Percentiles rank a stretch among this genome's conserved stretches.
Conservation (phyloP, 345 rosid species). For the Kandelia obovata region DNA sequence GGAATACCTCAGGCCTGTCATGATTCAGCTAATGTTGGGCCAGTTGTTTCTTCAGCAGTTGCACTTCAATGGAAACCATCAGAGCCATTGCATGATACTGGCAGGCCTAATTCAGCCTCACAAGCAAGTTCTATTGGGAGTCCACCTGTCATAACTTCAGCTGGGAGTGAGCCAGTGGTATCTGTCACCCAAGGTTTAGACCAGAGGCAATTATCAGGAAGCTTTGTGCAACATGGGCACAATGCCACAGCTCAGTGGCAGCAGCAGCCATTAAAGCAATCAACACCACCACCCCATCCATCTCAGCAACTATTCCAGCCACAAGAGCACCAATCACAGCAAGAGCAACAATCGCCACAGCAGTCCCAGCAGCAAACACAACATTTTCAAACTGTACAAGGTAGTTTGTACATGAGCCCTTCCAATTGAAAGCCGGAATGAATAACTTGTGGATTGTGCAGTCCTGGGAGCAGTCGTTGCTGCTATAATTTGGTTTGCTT, state of each 20-base stretch:
- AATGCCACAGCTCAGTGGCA: slow-evolving; percentile 46
- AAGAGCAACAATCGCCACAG: slow-evolving; percentile 37
- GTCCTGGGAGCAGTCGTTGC: slow-evolving; percentile 42
- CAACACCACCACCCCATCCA: slow-evolving; percentile 37
- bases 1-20: slow-evolving; percentile 40
- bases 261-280: slow-evolving; percentile 41
- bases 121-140: slow-evolving; percentile 47
- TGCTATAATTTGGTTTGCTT: slow-evolving; percentile 46
- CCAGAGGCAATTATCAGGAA: slow-evolving; percentile 60
- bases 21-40: slow-evolving; percentile 41
- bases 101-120: slow-evolving; percentile 35
- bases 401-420: slow-evolving; percentile 53
- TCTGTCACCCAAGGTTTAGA: slow-evolving; percentile 48
- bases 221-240: slow-evolving; percentile 44
- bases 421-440: slow-evolving; percentile 64
- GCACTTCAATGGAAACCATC: slow-evolving; percentile 52
- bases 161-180: slow-evolving; percentile 48
- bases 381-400: slow-evolving; percentile 60
- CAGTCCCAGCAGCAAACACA: slow-evolving; percentile 57
- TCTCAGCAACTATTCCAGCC: slow-evolving; percentile 52
- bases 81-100: slow-evolving; percentile 46
- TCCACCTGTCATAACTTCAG: slow-evolving; percentile 41
- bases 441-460: slow-evolving; percentile 40
- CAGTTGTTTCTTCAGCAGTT: slow-evolving; percentile 39
- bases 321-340: slow-evolving; percentile 40